Conservation (phyloP, 345 rosid species). For the Lumnitzera littorea region DNA sequence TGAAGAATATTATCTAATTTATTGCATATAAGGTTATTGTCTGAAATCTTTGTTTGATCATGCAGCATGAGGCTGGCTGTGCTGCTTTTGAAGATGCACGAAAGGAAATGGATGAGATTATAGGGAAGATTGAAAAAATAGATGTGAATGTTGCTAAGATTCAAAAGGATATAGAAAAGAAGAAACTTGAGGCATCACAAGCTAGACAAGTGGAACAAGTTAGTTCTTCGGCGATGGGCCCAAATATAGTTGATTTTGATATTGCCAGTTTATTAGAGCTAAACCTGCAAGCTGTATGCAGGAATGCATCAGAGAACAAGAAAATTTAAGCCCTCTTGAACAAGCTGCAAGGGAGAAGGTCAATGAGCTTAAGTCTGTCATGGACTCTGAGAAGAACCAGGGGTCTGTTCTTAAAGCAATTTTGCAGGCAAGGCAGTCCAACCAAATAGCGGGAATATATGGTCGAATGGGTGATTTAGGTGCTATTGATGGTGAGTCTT, state of each 20-base stretch:
- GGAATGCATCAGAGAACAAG: constrained; percentile 85
- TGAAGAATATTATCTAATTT: too few species aligned
- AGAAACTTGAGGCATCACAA: constrained; percentile 52
- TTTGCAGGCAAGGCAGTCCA: constrained; percentile 71
- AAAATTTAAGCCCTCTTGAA: constrained; percentile 68
- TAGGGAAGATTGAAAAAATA: constrained; percentile 41
- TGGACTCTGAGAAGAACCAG: constrained; percentile 88
- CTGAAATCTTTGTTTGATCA: constrained; percentile 15
- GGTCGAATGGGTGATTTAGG: constrained; percentile 99
- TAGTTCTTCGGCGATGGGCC: constrained; percentile 14
- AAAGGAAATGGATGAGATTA: constrained; percentile 61
- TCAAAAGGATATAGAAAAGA: constrained; percentile 50
- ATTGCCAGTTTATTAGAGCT: constrained; percentile 11
- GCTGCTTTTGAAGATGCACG: constrained; percentile 73
- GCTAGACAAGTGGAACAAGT: constrained; percentile 76
- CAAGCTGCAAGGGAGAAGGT: constrained; percentile 91
- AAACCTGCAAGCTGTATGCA: constrained; percentile 22
- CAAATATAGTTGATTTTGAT: constrained; percentile 8
- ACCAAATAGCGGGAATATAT: constrained; percentile 78
- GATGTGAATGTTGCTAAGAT: constrained; percentile 32
- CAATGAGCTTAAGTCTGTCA: constrained; percentile 67
- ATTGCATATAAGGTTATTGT: constrained; percentile 11
- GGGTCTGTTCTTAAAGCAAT: constrained; percentile 89
- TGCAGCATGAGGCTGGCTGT: constrained; percentile 78
- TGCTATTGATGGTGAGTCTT: constrained; percentile 79